Evolutionary conservation across 371 early-diverging fungal species (phyloP), one percentile per base, ranked within the genome.

Genomic region (Syncephalastrum racemosum): DNA sequence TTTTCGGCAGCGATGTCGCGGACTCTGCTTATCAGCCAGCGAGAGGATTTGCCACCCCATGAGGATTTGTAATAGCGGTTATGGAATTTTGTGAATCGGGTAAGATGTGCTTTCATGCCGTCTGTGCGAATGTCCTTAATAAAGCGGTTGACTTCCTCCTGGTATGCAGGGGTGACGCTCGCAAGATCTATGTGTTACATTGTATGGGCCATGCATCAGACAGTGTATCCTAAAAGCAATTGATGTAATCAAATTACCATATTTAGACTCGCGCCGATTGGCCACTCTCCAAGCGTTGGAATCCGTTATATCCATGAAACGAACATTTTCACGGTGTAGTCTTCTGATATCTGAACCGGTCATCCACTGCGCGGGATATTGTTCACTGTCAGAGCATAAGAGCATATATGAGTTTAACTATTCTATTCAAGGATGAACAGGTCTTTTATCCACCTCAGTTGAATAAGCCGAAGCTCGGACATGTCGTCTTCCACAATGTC

Each of bases 281-380:
- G 22, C 23, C 15, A 18, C 52, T 14, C 12, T 58, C 10, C 15
- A 50, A 16, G 73, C 66, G 66, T 50, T 76, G 60, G 50, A 31
- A 31, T 93, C 91, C 18, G 97, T 97, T 53, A 95, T 84, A 67
- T 97, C 97, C 85, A 96, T 93, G 64, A 87, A 96, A 22, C 73
- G 69, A 52, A 85, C 78, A 19, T 83, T 83, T 6, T 77, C 71
- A 19, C 88, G 79, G 41, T 88, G 63, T 53, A 97, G 81, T 1
- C 68, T 77, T 15, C 84, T 64, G 22, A 90, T 89, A 58, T 93
- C 80, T 14, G 63, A 54, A 49, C 87, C 78, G 10, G 70, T 68
- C 79, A 90, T 80, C 88, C 87, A 91, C 60, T 65, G n/a, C 1
- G 42, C 52, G 4, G 53, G 22, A 6, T 59, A 43, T 16, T 42